Percentiles rank a stretch among this genome's conserved stretches.
These are phyloP conservation scores for Linnemannia zychae DNA, from an alignment of 192 early-diverging fungal genomes.

Conservation along the genomic window DNA sequence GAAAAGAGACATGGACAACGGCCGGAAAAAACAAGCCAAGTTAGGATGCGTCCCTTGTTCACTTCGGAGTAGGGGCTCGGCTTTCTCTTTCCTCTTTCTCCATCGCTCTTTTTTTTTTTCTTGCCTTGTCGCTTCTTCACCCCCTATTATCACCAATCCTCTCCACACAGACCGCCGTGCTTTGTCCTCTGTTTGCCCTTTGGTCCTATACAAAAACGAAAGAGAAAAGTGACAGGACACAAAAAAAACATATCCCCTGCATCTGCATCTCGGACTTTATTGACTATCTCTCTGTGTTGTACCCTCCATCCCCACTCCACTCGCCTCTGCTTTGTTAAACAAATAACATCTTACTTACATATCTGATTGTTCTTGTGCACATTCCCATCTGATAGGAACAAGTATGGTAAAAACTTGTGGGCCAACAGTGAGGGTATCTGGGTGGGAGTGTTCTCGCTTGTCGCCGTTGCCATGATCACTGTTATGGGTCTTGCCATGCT, in stretches of 20 bases:
- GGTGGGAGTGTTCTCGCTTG: constrained; percentile 71
- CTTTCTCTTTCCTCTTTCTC: neutral
- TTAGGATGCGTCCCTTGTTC: neutral
- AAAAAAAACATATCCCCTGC: neutral
- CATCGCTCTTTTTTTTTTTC: constrained; percentile 5
- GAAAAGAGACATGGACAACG: neutral
- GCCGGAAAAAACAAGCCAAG: neutral
- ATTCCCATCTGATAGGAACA: constrained; percentile 37
- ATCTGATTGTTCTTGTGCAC: neutral
- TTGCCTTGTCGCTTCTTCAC: neutral
- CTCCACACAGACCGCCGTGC: neutral
- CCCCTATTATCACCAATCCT: neutral
- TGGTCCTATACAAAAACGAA: neutral
- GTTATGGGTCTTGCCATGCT: constrained; percentile 90
- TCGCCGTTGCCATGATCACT: constrained; percentile 85
- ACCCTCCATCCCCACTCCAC: neutral
- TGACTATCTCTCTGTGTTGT: neutral
- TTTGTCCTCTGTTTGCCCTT: neutral
- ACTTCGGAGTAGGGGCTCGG: neutral
- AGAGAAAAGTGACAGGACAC: neutral
- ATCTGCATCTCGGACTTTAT: neutral
- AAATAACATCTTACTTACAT: neutral
- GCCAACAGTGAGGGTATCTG: constrained; percentile 72
- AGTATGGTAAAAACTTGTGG: constrained; percentile 36
- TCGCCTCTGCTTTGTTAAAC: neutral